Conservation (phyloP, 2,329 filamentous ascomycete genomes). For the Aphanoascus verrucosus region DNA sequence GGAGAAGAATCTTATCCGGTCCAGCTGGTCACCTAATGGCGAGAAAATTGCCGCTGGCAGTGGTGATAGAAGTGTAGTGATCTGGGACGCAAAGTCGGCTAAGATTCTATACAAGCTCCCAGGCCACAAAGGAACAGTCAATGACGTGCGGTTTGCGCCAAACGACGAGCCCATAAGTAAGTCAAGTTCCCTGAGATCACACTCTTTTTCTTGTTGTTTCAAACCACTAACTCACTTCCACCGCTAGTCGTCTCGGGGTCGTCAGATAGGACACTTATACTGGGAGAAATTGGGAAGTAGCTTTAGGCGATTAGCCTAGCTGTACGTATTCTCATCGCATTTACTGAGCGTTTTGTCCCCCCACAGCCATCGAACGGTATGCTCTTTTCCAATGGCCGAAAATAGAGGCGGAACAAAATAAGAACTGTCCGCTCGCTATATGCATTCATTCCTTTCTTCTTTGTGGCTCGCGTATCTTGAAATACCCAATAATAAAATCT, state of each 20-base stretch:
- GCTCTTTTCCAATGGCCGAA: neutral
- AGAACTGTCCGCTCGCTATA: too few relatives aligned
- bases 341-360: conserved; percentile 1
- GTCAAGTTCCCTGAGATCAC: conserved; percentile 32
- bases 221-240: conserved; percentile 4
- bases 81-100: conserved; percentile 82
- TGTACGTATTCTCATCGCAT: neutral
- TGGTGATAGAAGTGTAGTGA: conserved; percentile 78
- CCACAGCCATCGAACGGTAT: neutral
- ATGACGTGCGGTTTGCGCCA: conserved; percentile 84
- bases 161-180: conserved; percentile 76
- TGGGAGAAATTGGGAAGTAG: conserved; percentile 68
- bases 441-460: too few relatives aligned
- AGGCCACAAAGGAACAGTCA: conserved; percentile 89
- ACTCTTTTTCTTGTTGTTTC: neutral
- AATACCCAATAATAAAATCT: too few relatives aligned
- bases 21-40: conserved; percentile 79
- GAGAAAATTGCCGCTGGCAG: conserved; percentile 81
- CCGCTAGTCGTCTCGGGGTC: conserved; percentile 72
- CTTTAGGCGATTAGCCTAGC: neutral
- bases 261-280: conserved; percentile 73
- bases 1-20: conserved; percentile 83
- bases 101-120: conserved; percentile 92
- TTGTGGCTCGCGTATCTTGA: too few relatives aligned
- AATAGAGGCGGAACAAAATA: too few relatives aligned